Evolutionary conservation across 2,329 filamentous ascomycete genomes (phyloP).

Genomic region (Balansia obtecta): DNA sequence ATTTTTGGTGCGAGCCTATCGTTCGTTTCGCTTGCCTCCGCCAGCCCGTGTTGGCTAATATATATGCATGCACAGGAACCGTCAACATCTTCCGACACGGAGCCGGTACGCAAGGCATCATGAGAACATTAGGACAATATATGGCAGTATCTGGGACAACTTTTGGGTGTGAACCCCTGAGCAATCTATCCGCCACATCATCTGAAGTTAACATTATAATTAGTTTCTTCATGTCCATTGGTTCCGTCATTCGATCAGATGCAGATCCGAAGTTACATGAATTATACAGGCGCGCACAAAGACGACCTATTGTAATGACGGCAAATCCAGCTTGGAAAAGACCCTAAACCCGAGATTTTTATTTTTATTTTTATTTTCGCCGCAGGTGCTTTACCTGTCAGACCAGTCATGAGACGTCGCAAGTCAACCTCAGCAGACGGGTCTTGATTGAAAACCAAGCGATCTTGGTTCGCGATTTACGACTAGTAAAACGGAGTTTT

Average conservation of each 20-base stretch:
- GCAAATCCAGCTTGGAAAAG: slow-evolving; percentile 24
- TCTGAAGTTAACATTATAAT: slow-evolving; percentile 10
- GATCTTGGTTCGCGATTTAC: background rate
- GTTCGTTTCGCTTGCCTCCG: background rate
- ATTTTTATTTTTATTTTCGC: too few relatives aligned
- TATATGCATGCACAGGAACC: slow-evolving; percentile 46
- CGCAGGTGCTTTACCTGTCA: too few relatives aligned
- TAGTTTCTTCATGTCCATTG: slow-evolving; percentile 97
- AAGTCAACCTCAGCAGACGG: background rate
- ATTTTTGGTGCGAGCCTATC: slow-evolving; percentile 72
- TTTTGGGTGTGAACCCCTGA: slow-evolving; percentile 56
- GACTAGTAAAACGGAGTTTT: background rate
- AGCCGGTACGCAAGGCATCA: slow-evolving; percentile 83
- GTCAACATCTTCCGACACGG: slow-evolving; percentile 94
- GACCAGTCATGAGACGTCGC: background rate
- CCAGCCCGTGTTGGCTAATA: background rate
- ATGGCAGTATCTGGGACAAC: slow-evolving; percentile 93
- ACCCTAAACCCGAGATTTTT: background rate
- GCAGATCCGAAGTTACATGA: slow-evolving; percentile 63
- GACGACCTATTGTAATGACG: slow-evolving; percentile 55
- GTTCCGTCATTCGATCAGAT: slow-evolving; percentile 89
- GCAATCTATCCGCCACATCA: background rate
- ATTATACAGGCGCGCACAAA: slow-evolving; percentile 62
- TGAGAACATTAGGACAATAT: slow-evolving; percentile 89
- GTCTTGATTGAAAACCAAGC: slow-evolving; percentile 2